Conservation (phyloP, 176 grass and related monocot genomes). For the Cymbopogon citratus region DNA sequence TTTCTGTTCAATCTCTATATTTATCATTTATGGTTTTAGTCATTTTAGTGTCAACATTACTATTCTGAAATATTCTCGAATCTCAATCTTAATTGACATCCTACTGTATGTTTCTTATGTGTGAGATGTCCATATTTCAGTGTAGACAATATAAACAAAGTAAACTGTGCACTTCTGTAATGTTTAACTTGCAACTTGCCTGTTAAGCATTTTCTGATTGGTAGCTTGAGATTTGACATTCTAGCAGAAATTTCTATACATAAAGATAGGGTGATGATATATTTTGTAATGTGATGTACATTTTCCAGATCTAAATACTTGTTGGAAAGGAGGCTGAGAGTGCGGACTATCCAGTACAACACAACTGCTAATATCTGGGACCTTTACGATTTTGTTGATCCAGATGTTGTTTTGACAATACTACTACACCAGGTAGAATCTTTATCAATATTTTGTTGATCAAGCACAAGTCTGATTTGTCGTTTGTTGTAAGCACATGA, state of each 20-base stretch:
- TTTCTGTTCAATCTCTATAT: background rate
- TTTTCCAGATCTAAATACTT: slow-evolving; percentile 64
- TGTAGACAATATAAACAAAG: background rate
- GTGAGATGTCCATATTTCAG: background rate
- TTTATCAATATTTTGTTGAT: slow-evolving; percentile 12
- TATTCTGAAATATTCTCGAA: background rate
- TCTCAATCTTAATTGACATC: background rate
- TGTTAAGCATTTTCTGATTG: slow-evolving; percentile 2
- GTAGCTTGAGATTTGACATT: slow-evolving; percentile 15
- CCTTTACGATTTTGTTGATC: slow-evolving; percentile 89
- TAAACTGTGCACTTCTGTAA: background rate
- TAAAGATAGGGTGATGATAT: background rate
- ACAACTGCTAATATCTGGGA: slow-evolving; percentile 78
- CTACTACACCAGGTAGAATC: slow-evolving; percentile 80
- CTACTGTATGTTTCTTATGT: background rate
- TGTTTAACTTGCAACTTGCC: slow-evolving; percentile 9
- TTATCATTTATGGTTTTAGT: background rate
- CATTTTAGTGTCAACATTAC: background rate
- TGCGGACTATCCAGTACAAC: slow-evolving; percentile 81
- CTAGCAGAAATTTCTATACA: background rate
- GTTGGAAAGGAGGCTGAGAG: slow-evolving; percentile 77
- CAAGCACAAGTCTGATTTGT: background rate
- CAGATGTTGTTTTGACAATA: slow-evolving; percentile 82
- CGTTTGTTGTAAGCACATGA: slow-evolving; percentile 9
- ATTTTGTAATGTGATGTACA: slow-evolving; percentile 25